A percentile compares a stretch with the other conserved stretches of the same genome.
phyloP scores from a whole-genome alignment of 1,284 basidiomycete species.

The Nidula niveotomentosa region DNA sequence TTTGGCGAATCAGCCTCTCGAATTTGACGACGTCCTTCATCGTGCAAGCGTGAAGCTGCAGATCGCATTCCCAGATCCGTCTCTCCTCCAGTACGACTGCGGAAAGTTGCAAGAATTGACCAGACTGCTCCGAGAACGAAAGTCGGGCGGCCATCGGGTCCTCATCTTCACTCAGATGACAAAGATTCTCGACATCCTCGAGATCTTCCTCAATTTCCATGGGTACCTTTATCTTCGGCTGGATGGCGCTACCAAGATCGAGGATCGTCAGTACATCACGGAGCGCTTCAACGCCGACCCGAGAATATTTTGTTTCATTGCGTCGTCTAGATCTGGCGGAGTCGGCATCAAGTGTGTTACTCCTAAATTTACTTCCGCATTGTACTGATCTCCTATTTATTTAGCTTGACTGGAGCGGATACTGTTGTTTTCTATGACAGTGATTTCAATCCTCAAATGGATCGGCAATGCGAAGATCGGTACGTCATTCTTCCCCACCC shows the following conservation, averaged over 20 bases:
- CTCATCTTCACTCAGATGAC: slow-evolving; percentile 99
- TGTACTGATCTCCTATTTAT: not conserved
- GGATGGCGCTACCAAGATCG: slow-evolving; percentile 95
- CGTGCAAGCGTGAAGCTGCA: slow-evolving; percentile 81
- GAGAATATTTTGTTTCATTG: slow-evolving; percentile 93
- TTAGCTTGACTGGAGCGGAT: slow-evolving; percentile 90
- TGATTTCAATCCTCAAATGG: slow-evolving; percentile 98
- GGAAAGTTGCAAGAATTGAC: slow-evolving; percentile 92
- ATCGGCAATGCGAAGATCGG: slow-evolving; percentile 96
- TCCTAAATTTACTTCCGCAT: not conserved
- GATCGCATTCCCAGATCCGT: slow-evolving; percentile 93
- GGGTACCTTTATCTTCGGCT: slow-evolving; percentile 93
- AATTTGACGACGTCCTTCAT: slow-evolving; percentile 74
- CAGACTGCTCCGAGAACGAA: slow-evolving; percentile 78
- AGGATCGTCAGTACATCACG: slow-evolving; percentile 93
- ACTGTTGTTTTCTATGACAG: slow-evolving; percentile 97
- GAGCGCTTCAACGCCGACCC: slow-evolving; percentile 95
- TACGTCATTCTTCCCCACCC: slow-evolving; percentile 28
- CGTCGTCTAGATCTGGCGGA: slow-evolving; percentile 91
- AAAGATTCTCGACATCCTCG: slow-evolving; percentile 90
- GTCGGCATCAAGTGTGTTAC: slow-evolving; percentile 89
- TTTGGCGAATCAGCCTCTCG: slow-evolving; percentile 31
- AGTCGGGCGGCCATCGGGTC: slow-evolving; percentile 85
- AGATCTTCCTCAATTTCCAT: slow-evolving; percentile 91
- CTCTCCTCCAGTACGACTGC: slow-evolving; percentile 93